Percentiles rank a stretch among this genome's conserved stretches.
Conservation (phyloP, 1,139 yeast species). For the Sugiyamaella sp. region DNA sequence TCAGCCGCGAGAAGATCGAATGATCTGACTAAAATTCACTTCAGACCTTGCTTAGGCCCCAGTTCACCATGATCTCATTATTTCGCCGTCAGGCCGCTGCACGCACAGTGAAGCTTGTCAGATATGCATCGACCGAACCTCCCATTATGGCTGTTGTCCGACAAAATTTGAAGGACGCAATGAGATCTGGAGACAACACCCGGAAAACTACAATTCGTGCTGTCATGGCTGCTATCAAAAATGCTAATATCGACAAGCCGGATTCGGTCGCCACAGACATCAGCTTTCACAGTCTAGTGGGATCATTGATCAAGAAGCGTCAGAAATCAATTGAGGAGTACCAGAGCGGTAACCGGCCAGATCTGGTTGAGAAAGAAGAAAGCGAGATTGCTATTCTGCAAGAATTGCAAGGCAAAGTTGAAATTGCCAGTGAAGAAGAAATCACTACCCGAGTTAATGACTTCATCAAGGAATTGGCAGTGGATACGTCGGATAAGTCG, state of each 20-base stretch:
- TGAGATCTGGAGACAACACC: conserved; percentile 36
- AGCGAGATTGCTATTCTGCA: conserved; percentile 53
- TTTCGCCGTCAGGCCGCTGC: conserved; percentile 4
- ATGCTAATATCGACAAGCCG: conserved; percentile 57
- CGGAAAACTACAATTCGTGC: conserved; percentile 59
- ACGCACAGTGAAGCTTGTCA: conserved; percentile 1
- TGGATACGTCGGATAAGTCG: conserved; percentile 40
- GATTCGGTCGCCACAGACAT: conserved; percentile 53
- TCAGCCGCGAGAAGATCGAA: conserved; percentile 2
- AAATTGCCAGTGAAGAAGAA: conserved; percentile 56
- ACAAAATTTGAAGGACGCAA: conserved; percentile 41
- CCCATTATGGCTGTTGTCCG: conserved; percentile 43
- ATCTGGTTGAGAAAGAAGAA: conserved; percentile 58
- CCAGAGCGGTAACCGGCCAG: conserved; percentile 53
- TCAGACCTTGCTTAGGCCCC: too few relatives aligned
- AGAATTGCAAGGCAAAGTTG: conserved; percentile 49
- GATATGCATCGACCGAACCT: conserved; percentile 35
- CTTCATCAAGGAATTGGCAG: conserved; percentile 41
- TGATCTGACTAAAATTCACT: too few relatives aligned
- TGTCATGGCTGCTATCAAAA: conserved; percentile 60
- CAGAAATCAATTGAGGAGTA: conserved; percentile 57
- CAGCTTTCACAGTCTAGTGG: conserved; percentile 51
- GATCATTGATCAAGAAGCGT: conserved; percentile 57
- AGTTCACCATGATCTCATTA: conserved; percentile 6
- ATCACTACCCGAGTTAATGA: conserved; percentile 48